phyloP scores from a whole-genome alignment of 129 eudicot species.

The Helianthus annuus region DNA sequence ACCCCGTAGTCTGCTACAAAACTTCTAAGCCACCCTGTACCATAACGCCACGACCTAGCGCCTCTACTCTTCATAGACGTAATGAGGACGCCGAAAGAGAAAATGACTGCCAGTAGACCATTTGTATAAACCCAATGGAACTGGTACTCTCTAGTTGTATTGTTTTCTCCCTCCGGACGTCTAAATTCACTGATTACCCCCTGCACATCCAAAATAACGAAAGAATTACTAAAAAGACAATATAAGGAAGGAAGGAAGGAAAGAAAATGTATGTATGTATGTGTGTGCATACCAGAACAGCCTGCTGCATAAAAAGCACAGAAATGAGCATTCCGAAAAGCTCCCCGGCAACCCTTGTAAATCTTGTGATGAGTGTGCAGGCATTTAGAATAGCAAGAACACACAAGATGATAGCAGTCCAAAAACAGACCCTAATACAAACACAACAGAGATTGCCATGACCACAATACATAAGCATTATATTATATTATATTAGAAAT shows the following conservation, averaged over 20 bases:
- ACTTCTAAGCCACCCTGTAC: constrained; percentile 79
- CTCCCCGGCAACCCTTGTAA: constrained; percentile 95
- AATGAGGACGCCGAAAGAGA: constrained; percentile 65
- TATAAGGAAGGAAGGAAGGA: not conserved
- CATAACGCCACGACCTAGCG: constrained; percentile 90
- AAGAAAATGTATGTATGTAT: not conserved
- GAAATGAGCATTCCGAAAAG: constrained; percentile 92
- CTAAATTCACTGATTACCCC: constrained; percentile 79
- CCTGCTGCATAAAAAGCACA: constrained; percentile 91
- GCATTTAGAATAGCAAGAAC: constrained; percentile 89
- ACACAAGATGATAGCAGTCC: constrained; percentile 76
- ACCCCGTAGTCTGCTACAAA: constrained; percentile 91
- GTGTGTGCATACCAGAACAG: constrained; percentile 52
- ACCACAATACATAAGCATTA: not conserved
- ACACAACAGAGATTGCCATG: not conserved
- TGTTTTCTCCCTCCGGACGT: constrained; percentile 51
- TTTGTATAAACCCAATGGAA: constrained; percentile 75
- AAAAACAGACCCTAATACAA: constrained; percentile 76
- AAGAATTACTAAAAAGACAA: no score
- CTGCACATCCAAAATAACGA: constrained; percentile 31
- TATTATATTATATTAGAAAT: no score
- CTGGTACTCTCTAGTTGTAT: constrained; percentile 36
- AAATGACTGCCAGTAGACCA: constrained; percentile 67
- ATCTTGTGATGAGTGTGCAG: constrained; percentile 67
- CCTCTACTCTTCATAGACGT: constrained; percentile 64